phyloP scores from a whole-genome alignment of 2,329 filamentous ascomycete species.

The Pseudopyricularia javanii region DNA sequence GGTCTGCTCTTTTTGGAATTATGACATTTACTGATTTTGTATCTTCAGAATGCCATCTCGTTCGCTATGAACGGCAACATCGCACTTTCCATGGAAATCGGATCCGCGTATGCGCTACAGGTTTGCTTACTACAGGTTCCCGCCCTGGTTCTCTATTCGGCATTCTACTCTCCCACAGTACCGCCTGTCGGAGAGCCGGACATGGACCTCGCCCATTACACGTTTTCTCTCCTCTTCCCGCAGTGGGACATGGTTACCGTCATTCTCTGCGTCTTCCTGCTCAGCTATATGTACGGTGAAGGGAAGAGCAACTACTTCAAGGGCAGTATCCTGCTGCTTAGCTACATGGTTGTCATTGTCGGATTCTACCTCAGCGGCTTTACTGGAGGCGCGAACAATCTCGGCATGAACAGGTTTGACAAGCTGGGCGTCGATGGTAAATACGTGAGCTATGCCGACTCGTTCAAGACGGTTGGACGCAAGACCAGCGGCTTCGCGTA shows the following conservation, averaged over 20 bases:
- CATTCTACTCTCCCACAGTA: slow-evolving; percentile 39
- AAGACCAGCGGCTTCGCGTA: slow-evolving; percentile 24
- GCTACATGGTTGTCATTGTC: slow-evolving; percentile 81
- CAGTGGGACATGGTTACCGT: slow-evolving; percentile 99
- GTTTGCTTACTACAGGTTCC: slow-evolving; percentile 93
- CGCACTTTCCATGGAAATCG: slow-evolving; percentile 96
- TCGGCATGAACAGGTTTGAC: slow-evolving; percentile 37
- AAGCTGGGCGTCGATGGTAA: slow-evolving; percentile 35
- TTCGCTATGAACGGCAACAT: slow-evolving; percentile 99
- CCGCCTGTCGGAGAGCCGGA: slow-evolving; percentile 13
- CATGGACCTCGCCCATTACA: slow-evolving; percentile 41
- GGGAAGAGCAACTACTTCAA: slow-evolving; percentile 99
- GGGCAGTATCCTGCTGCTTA: slow-evolving; percentile 84
- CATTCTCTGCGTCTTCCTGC: slow-evolving; percentile 86
- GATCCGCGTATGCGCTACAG: slow-evolving; percentile 90
- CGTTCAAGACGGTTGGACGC: slow-evolving; percentile 39
- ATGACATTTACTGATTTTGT: slow-evolving; percentile 3
- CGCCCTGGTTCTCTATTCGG: slow-evolving; percentile 82
- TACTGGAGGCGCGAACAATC: slow-evolving; percentile 32
- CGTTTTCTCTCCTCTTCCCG: slow-evolving; percentile 83
- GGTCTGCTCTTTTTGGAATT: not conserved
- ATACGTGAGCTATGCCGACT: slow-evolving; percentile 27
- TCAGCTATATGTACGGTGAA: slow-evolving; percentile 96
- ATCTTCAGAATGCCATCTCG: slow-evolving; percentile 78
- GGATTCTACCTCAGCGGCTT: slow-evolving; percentile 78